Conservation (phyloP, 495 filamentous ascomycete species). For the Hyaloscypha bicolor region DNA sequence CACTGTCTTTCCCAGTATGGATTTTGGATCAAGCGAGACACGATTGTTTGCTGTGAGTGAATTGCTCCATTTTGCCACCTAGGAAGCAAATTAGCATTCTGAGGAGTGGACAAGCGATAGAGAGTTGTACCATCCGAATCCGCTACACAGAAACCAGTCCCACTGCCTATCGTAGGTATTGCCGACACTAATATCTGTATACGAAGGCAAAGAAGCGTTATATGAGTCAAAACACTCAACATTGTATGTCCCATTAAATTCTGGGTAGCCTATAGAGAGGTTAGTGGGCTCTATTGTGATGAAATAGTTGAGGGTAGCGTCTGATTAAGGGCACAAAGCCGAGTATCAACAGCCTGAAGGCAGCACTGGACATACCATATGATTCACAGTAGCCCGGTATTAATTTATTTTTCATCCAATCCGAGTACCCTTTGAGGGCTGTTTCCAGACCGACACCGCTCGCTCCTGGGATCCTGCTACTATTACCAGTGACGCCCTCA, state of each 20-base stretch:
- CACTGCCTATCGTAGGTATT: constrained; percentile 61
- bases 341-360: constrained; percentile 34
- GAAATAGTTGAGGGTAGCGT: neutral
- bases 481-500: constrained; percentile 41
- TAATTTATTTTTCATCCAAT: constrained; percentile 49
- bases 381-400: constrained; percentile 45
- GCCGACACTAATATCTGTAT: constrained; percentile 50
- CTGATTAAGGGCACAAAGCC: constrained; percentile 36
- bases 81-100: constrained; percentile 48
- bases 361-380: constrained; percentile 36
- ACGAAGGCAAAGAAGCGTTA: constrained; percentile 56
- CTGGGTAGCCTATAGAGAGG: constrained; percentile 6
- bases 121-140: constrained; percentile 30
- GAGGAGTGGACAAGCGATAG: neutral
- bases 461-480: constrained; percentile 34
- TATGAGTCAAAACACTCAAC: constrained; percentile 58
- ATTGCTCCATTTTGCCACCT: constrained; percentile 61
- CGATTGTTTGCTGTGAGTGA: constrained; percentile 39
- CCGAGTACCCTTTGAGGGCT: constrained; percentile 52
- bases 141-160: constrained; percentile 66
- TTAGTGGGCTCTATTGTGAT: neutral
- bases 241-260: constrained; percentile 42
- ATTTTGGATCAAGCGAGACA: constrained; percentile 57
- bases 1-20: constrained; percentile 62
- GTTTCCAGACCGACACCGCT: constrained; percentile 54